These are phyloP conservation scores for Xylaria longipes DNA, from an alignment of 495 filamentous ascomycete species.

Conservation along the genomic window DNA sequence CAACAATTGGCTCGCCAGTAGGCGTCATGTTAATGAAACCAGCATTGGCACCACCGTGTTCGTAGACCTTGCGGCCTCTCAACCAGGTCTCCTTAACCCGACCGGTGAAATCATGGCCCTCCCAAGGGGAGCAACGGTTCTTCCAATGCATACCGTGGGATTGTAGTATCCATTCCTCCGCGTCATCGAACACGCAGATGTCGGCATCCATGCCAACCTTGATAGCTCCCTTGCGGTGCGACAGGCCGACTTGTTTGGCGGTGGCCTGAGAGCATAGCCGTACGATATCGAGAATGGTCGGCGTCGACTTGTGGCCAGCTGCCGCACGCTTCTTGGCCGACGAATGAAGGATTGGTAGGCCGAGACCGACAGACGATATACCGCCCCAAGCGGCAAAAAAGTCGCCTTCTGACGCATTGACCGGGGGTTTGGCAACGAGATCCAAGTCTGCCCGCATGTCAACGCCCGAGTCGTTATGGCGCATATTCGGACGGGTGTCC, in stretches of 20 bases:
- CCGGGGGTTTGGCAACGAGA: background rate
- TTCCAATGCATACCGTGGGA: conserved; percentile 82
- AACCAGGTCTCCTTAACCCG: conserved; percentile 92
- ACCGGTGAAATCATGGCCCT: conserved; percentile 79
- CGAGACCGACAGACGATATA: conserved; percentile 91
- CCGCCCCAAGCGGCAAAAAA: conserved; percentile 98
- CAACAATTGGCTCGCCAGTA: conserved; percentile 50
- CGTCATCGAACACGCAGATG: conserved; percentile 89
- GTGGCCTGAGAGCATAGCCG: conserved; percentile 87
- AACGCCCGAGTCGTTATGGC: conserved; percentile 53
- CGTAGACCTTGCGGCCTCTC: conserved; percentile 77
- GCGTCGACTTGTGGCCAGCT: conserved; percentile 50
- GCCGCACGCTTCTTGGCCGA: conserved; percentile 64
- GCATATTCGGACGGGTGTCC: conserved; percentile 44
- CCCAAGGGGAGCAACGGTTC: conserved; percentile 94
- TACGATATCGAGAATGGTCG: conserved; percentile 74
- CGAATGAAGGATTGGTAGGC: conserved; percentile 90
- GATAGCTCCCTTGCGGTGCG: conserved; percentile 81
- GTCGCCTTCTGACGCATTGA: conserved; percentile 62
- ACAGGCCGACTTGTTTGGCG: conserved; percentile 87
- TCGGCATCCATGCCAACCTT: conserved; percentile 89
- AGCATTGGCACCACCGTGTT: conserved; percentile 46
- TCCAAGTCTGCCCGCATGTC: conserved; percentile 47
- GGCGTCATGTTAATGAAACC: conserved; percentile 50
- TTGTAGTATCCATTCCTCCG: conserved; percentile 74